These are phyloP conservation scores for Naganishia albida DNA, from an alignment of 1,284 basidiomycete genomes.

Conservation along the genomic window DNA sequence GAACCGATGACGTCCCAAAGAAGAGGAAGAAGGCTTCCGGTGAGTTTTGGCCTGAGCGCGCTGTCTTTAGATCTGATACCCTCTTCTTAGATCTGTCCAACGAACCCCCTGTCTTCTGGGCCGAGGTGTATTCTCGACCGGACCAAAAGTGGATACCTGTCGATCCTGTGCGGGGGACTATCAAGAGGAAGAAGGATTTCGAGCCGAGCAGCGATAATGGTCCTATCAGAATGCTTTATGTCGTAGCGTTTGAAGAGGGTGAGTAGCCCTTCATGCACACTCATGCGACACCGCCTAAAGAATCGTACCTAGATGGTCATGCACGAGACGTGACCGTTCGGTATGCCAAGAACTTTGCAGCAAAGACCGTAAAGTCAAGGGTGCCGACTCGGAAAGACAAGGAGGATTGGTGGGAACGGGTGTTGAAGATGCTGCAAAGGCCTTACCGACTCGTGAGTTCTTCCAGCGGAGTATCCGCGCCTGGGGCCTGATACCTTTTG, in stretches of 20 bases:
- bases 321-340: slow-evolving; percentile 60
- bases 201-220: slow-evolving; percentile 65
- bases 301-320: slow-evolving; percentile 54
- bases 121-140: slow-evolving; percentile 90
- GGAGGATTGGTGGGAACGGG: slow-evolving; percentile 80
- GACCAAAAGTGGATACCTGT: slow-evolving; percentile 91
- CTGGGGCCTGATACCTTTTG: slow-evolving; percentile 32
- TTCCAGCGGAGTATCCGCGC: background rate
- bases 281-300: slow-evolving; percentile 2
- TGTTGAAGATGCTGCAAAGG: slow-evolving; percentile 65
- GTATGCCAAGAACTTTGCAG: slow-evolving; percentile 74
- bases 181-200: slow-evolving; percentile 78
- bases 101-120: slow-evolving; percentile 91
- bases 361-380: slow-evolving; percentile 79
- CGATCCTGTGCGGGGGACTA: slow-evolving; percentile 78
- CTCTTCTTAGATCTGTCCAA: slow-evolving; percentile 44
- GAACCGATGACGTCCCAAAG: slow-evolving; percentile 39
- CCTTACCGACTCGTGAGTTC: slow-evolving; percentile 73
- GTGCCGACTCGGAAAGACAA: slow-evolving; percentile 67
- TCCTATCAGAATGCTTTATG: slow-evolving; percentile 89
- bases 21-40: slow-evolving; percentile 41
- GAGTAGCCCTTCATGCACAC: slow-evolving; percentile 49
- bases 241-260: slow-evolving; percentile 92
- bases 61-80: background rate
- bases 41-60: slow-evolving; percentile 31